Percentiles rank a stretch among this genome's conserved stretches.
Evolutionary conservation across 495 filamentous ascomycete genomes (phyloP).

Genomic region (Neurospora sp.): DNA sequence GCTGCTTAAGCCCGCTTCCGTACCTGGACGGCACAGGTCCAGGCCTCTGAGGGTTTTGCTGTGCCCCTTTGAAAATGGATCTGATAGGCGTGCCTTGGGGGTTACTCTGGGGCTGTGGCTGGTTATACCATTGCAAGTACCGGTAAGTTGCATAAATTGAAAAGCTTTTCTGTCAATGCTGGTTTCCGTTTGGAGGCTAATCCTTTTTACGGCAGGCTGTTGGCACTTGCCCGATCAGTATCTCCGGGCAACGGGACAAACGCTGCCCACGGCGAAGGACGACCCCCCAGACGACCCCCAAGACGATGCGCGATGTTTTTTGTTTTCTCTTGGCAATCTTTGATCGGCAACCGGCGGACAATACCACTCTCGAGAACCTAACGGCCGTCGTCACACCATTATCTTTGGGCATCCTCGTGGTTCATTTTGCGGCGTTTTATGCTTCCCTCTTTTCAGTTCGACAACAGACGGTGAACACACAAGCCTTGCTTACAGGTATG

Average conservation of each 20-base stretch:
- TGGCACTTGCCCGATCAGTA: background rate
- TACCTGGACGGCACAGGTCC: background rate
- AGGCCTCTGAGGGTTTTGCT: background rate
- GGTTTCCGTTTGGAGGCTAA: background rate
- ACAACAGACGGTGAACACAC: background rate
- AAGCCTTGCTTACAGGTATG: background rate
- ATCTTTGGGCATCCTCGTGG: background rate
- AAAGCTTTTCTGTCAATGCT: background rate
- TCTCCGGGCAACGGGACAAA: background rate
- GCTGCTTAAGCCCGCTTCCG: slow-evolving; percentile 20
- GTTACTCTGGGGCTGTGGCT: background rate
- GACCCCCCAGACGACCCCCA: background rate
- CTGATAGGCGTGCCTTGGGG: background rate
- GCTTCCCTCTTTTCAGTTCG: background rate
- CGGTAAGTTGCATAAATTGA: slow-evolving; percentile 13
- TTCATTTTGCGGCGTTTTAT: background rate
- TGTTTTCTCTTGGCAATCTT: background rate
- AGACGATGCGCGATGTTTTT: background rate
- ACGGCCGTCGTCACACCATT: background rate
- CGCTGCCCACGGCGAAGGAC: background rate
- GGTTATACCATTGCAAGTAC: slow-evolving; percentile 1
- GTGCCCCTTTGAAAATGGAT: background rate
- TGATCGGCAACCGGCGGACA: background rate
- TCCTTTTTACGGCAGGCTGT: background rate
- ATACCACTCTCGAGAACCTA: background rate